Conservation (phyloP, 2,329 filamentous ascomycete species). For the Myriosclerotinia curreyana region DNA sequence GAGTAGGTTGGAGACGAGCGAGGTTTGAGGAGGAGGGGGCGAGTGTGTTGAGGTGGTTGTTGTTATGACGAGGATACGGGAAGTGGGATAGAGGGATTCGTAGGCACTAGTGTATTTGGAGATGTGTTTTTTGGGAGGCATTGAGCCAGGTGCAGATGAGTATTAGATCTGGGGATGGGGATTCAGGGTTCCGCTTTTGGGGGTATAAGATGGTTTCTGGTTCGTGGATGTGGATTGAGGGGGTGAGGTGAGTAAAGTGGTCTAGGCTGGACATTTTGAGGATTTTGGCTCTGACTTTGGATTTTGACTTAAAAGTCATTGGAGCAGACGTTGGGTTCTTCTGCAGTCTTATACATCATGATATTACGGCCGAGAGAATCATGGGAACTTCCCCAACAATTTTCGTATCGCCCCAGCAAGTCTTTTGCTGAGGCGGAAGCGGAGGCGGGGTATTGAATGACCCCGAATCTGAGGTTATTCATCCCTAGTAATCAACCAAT, state of each 20-base stretch:
- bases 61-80: constrained; percentile 50
- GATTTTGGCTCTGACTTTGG: background rate
- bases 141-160: constrained; percentile 49
- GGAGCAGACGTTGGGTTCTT: background rate
- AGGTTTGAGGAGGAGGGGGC: background rate
- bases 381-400: background rate
- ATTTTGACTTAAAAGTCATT: background rate
- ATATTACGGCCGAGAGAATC: background rate
- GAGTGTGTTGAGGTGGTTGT: constrained; percentile 40
- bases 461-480: background rate
- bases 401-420: background rate
- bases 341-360: background rate
- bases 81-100: constrained; percentile 43
- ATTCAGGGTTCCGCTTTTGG: constrained; percentile 27
- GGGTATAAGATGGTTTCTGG: constrained; percentile 43
- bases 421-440: background rate
- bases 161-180: constrained; percentile 43
- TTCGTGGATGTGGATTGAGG: constrained; percentile 37
- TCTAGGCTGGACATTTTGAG: background rate
- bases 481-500: background rate
- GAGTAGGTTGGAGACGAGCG: background rate
- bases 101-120: constrained; percentile 49
- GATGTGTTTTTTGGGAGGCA: constrained; percentile 44
- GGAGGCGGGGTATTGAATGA: background rate
- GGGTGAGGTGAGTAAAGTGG: background rate